Evolutionary conservation across 495 filamentous ascomycete genomes (phyloP).

Genomic region (Talaromyces trachyspermus): DNA sequence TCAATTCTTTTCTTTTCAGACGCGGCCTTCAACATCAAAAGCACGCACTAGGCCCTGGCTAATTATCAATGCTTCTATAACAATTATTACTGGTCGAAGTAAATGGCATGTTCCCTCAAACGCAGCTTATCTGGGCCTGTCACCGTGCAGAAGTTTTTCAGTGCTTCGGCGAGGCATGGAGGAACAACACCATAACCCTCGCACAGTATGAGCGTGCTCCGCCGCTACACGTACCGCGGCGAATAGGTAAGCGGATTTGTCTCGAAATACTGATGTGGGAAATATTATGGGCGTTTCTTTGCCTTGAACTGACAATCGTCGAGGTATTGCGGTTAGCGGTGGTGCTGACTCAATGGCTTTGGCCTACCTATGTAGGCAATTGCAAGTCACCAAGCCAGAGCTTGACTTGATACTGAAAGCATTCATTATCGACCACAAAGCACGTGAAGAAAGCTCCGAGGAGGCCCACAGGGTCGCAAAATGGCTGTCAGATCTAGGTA

Average conservation of each 20-base stretch:
- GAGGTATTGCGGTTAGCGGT: slow-evolving; percentile 82
- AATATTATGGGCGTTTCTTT: neutral
- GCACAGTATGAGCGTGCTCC: slow-evolving; percentile 1
- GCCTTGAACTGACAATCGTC: neutral
- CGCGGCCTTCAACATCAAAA: neutral
- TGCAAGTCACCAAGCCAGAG: slow-evolving; percentile 23
- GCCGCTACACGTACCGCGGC: slow-evolving; percentile 9
- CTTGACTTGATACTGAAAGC: slow-evolving; percentile 41
- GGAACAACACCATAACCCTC: neutral
- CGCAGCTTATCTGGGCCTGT: neutral
- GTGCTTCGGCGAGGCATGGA: slow-evolving; percentile 4
- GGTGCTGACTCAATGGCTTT: slow-evolving; percentile 96
- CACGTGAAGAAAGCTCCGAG: slow-evolving; percentile 55
- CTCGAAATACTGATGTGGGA: neutral
- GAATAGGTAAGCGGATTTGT: slow-evolving; percentile 9
- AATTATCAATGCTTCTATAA: neutral
- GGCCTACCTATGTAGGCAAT: slow-evolving; percentile 57
- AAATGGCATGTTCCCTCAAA: slow-evolving; percentile 3
- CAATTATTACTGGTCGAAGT: neutral
- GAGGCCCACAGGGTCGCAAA: slow-evolving; percentile 59
- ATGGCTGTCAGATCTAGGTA: slow-evolving; percentile 42
- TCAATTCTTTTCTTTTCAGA: too few species aligned
- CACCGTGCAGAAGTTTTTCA: slow-evolving; percentile 4
- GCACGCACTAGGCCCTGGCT: neutral
- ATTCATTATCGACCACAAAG: slow-evolving; percentile 73